Evolutionary conservation across 2,329 filamentous ascomycete species (phyloP), one percentile per base, ranked within the genome.

Genomic region (Periconia digitata): DNA sequence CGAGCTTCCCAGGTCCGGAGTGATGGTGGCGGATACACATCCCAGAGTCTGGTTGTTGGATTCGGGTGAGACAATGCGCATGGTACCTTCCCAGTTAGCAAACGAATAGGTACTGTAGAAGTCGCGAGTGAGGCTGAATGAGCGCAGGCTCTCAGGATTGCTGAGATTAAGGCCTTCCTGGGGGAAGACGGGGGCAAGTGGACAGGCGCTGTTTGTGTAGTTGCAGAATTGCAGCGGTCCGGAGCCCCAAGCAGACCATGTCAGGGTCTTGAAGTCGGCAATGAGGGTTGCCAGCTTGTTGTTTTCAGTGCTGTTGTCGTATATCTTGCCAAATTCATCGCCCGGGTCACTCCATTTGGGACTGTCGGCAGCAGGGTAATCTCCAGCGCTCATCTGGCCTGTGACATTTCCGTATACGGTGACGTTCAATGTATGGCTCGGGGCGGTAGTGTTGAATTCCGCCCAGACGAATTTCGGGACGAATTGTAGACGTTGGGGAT

Each of bases 341-440:
- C 79, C 81, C 1, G 77, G 64, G 64, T 94, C 76, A 2, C 58
- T 68, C 89, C 90, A 78, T 40, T 77, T 73, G 0, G 82, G 70
- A 64, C 83, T 80, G 59, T 79, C 71, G 16, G 79, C 72, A 0
- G 81, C 62, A 27, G 90, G 90, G 44, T 90, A 81, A 2, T 72
- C 51, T n/a, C 76, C 74, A 12, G 73, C 65, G 2, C 78, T 77
- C 38, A 81, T 78, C 43, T 86, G 83, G 40, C 94, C 94, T 8
- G 86, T 89, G 23, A 97, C 90, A 71, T 97, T 96, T 43, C 92
- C 92, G 76, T 90, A 97, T 40, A 96, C 81, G 1, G 85, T 94
- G 46, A 96, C 76, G 54, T 82, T 84, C 41, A 99, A 78, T 35
- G 79, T 82, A 64, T 92, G 84, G 43, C 75, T 79, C 4, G 81